Base-by-base conservation (phyloP, 1,139 yeast species). In the Pichia sp. region DNA sequence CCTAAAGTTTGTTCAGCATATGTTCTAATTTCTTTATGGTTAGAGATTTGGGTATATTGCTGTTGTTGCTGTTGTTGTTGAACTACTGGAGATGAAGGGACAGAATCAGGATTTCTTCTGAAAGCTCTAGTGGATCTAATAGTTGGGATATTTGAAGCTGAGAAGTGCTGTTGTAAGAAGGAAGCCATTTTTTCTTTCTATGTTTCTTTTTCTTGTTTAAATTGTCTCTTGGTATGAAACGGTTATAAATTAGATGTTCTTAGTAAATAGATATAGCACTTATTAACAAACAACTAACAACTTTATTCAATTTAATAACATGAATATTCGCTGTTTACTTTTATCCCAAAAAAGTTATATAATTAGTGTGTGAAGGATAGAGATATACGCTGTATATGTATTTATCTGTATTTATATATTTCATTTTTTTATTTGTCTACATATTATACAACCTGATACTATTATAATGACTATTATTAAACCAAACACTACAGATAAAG, bases 1-100 rank as follows among this genome's bases (percentile, higher is more conserved):
- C 98, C 98, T 42, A 94, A 70, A 0, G 98, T 92, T 44, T 94
- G 92, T 61, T 90, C 97, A 1, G 96, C 97, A 52, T 40, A 53
- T 52, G 37, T 51, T 48, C 42, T 52, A 57, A 46, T 46, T 39
- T 55, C 56, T 33, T 47, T 50, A 59, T 82, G 94, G 78, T 77
- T 39, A 70, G 58, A 54, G 45, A 69, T 53, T 16, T 16, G 16
- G 16, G 16, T 16, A 16, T 16, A 16, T 16, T 16, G 16, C 35
- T 52, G 55, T 37, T 50, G 50, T 22, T 42, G 47, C 37, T 46
- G 52, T 24, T 44, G 43, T n/a, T 45, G 53, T 12, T 37, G 46
- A 34, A 47, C 35, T 9, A 42, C 47, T n/a, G 59, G 56, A n/a
- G 60, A 51, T 3, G 56, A 41, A 3, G 57, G 56, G 11, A 42